Conservation (phyloP, 176 grass and related monocot genomes). For the Paspalum notatum region DNA sequence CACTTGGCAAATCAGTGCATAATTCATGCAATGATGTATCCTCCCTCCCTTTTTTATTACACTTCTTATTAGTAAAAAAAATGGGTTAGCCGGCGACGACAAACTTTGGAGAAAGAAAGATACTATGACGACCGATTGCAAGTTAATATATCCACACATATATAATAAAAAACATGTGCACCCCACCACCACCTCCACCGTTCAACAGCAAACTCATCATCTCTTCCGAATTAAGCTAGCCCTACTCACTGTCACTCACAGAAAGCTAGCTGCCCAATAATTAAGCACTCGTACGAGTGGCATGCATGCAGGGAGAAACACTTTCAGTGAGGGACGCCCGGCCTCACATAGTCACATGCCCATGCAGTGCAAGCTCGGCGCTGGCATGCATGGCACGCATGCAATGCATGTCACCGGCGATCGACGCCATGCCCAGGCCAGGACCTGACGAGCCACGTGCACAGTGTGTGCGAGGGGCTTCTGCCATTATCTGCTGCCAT, state of each 20-base stretch:
- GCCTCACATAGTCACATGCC: conserved; percentile 51
- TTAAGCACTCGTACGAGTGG: neutral
- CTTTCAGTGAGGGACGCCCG: neutral
- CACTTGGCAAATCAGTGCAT: neutral
- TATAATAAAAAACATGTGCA: neutral
- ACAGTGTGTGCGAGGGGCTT: too few species aligned
- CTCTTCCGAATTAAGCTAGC: conserved; percentile 21
- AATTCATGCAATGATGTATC: neutral
- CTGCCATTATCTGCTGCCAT: neutral
- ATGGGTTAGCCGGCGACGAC: too few species aligned
- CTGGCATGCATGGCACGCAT: conserved; percentile 12
- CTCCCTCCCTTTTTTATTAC: too few species aligned
- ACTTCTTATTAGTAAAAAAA: too few species aligned
- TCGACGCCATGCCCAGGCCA: neutral
- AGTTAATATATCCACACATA: neutral
- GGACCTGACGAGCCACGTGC: neutral
- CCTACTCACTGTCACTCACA: conserved; percentile 9
- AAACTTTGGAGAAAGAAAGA: too few species aligned
- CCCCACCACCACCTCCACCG: conserved; percentile 28
- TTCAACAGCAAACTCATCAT: conserved; percentile 38
- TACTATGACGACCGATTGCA: neutral
- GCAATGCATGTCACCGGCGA: neutral
- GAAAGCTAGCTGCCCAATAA: conserved; percentile 23
- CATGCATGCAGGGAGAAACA: neutral
- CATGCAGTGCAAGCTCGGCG: conserved; percentile 1